Conservation (phyloP, 495 filamentous ascomycete genomes). For the Penicillium turbatum region DNA sequence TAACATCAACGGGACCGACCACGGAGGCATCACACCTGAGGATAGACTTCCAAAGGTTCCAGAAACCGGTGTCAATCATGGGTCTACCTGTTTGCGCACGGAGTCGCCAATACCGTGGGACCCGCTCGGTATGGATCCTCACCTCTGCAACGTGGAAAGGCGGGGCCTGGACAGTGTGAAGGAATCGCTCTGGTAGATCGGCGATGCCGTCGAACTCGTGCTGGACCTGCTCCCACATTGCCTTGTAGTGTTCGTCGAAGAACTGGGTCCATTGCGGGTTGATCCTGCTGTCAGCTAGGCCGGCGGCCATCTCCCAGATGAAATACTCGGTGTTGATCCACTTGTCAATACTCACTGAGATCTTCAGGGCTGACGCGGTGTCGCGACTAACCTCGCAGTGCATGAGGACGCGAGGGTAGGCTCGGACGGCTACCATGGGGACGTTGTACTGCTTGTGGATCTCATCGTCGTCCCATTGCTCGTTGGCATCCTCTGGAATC, state of each 20-base stretch:
- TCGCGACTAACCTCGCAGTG: neutral
- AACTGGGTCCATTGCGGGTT: neutral
- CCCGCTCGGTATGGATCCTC: neutral
- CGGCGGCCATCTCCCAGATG: slow-evolving; percentile 5
- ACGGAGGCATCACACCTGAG: neutral
- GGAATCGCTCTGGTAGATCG: neutral
- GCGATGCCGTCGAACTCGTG: neutral
- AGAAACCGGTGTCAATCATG: neutral
- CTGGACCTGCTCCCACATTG: neutral
- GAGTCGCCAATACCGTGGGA: neutral
- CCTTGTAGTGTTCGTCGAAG: neutral
- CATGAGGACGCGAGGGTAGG: neutral
- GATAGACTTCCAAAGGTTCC: slow-evolving; percentile 1
- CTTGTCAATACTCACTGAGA: neutral
- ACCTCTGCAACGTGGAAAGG: slow-evolving; percentile 1
- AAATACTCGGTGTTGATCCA: slow-evolving; percentile 4
- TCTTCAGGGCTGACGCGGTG: neutral
- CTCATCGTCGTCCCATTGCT: neutral
- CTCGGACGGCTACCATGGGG: neutral
- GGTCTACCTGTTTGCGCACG: neutral
- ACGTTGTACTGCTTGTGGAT: slow-evolving; percentile 2
- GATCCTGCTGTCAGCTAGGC: neutral
- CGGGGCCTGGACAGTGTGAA: neutral
- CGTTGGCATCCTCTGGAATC: neutral
- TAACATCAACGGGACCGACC: neutral